Conservation (phyloP, 768 basidiomycete species). For the Calocybe gangraenosa region DNA sequence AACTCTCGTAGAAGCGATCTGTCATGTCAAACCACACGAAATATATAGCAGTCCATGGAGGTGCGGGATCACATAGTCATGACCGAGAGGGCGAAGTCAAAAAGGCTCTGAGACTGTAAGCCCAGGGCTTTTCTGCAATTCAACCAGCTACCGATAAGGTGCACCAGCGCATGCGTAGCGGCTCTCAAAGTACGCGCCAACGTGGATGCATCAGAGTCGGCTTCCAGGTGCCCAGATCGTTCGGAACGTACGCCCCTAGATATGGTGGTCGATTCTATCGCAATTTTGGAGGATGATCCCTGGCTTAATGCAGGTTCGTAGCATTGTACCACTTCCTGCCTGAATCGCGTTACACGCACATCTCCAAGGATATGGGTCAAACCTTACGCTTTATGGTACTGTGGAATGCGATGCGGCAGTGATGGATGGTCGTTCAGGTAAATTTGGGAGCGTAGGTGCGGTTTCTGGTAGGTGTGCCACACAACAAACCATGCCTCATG, state of each 20-base stretch:
- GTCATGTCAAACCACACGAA: constrained; percentile 17
- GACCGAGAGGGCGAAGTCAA: constrained; percentile 50
- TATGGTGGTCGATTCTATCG: constrained; percentile 51
- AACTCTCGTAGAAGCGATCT: no score
- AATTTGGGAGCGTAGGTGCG: constrained; percentile 73
- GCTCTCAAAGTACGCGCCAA: constrained; percentile 24
- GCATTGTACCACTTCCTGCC: background rate
- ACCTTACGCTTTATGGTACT: constrained; percentile 65
- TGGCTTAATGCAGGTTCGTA: constrained; percentile 66
- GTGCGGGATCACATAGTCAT: constrained; percentile 63
- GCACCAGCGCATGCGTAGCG: constrained; percentile 48
- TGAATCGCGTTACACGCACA: background rate
- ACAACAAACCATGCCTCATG: background rate
- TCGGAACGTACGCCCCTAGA: constrained; percentile 29
- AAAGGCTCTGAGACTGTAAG: constrained; percentile 51
- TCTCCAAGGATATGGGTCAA: constrained; percentile 65
- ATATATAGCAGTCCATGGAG: constrained; percentile 70
- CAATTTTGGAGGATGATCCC: constrained; percentile 60
- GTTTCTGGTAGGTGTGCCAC: constrained; percentile 47
- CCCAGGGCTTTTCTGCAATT: background rate
- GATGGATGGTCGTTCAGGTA: constrained; percentile 41
- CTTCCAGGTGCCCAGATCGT: background rate
- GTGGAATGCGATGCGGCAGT: constrained; percentile 84
- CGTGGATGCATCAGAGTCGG: background rate
- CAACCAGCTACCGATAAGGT: background rate